Base-by-base conservation (phyloP, 1,284 basidiomycete species). In the Microbotryum intermedium region DNA sequence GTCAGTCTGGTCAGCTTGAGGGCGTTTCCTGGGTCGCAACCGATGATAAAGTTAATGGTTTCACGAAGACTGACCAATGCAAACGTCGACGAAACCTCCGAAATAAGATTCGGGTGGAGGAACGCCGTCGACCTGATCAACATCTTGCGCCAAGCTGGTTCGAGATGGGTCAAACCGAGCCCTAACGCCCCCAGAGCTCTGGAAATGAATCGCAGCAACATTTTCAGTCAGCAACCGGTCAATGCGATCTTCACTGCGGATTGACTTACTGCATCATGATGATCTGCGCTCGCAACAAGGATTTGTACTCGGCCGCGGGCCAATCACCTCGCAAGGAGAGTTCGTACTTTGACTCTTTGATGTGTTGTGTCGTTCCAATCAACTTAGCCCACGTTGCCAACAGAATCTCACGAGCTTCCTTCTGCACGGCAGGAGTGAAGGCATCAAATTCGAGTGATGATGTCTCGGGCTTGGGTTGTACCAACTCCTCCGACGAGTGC, bases 41-140 rank as follows among this genome's bases (percentile, higher is more conserved):
- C 9, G 25, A 13, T 39, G 3, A 10, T 20, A 16, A 10, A 3
- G 1, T 1, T 23, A 9, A 1, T 30, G 6, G 0, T 6, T 20
- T 10, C 5, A 4, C 43, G 25, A 10, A 28, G 29, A 25, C 57
- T 53, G 44, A 67, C 65, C 10, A 67, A 55, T 10, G 44, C n/a
- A 18, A 67, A 61, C 4, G 60, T 64, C 5, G 58, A 47, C 1
- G 62, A 53, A 0, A 64, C 60, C 45, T 67, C 65, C n/a, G 65
- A 53, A 18, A 67, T 60, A 2, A 67, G 46, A 16, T 64, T 54
- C 18, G 57, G 58, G 13, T 64, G 60, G 4, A 67, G 25, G 50
- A 67, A 67, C 7, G 60, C 62, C 39, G 65, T 67, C 20, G 58
- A 53, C 8, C 39, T 26, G 20, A 62, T 59, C 13, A 67, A 49